Conservation (phyloP, 129 eudicot species). For the Artemisia argyi region DNA sequence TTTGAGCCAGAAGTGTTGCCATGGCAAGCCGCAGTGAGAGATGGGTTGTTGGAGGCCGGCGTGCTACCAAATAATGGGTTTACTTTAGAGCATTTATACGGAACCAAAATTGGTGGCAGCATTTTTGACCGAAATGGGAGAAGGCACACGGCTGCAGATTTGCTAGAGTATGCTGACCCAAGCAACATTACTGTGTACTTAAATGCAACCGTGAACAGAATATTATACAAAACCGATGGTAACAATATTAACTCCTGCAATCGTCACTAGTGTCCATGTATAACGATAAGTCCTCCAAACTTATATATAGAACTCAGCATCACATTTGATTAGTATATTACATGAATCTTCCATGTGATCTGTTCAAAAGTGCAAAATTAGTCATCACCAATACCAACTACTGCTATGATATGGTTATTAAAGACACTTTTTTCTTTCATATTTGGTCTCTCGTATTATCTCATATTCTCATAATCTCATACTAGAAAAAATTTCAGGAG, state of each 20-base stretch:
- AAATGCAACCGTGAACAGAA: conserved; percentile 64
- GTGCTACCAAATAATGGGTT: conserved; percentile 61
- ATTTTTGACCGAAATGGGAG: conserved; percentile 66
- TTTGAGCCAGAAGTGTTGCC: conserved; percentile 55
- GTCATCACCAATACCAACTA: background rate
- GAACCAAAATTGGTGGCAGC: conserved; percentile 83
- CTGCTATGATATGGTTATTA: background rate
- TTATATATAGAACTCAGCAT: background rate
- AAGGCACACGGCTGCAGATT: conserved; percentile 84
- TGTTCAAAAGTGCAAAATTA: no score
- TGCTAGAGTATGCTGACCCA: conserved; percentile 74
- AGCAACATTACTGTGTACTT: conserved; percentile 47
- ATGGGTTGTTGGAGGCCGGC: conserved; percentile 77
- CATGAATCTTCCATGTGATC: background rate
- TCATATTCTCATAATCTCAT: no score
- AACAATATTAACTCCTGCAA: background rate
- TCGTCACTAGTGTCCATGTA: background rate
- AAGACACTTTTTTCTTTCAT: background rate
- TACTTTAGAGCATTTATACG: conserved; percentile 57
- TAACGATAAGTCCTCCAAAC: background rate
- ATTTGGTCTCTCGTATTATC: background rate
- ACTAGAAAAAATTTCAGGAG: no score
- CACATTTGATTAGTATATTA: background rate
- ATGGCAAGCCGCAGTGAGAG: conserved; percentile 81
- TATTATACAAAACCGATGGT: conserved; percentile 54